A percentile compares a stretch with the other conserved stretches of the same genome.
phyloP scores from a whole-genome alignment of 306 rosid species.

The Mucuna pruriens region DNA sequence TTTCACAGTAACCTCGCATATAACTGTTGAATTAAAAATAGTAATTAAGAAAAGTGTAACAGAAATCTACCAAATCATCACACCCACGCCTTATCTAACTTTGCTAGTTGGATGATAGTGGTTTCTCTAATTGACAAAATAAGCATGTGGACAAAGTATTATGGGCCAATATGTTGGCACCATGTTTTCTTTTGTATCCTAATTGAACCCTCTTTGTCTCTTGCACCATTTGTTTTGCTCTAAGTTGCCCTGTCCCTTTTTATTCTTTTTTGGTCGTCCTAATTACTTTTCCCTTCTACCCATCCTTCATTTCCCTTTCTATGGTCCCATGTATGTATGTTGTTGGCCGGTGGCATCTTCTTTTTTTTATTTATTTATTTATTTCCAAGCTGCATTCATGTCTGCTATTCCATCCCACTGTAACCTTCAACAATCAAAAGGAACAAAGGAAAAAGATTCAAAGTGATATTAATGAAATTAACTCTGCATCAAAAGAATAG shows the following conservation, averaged over 20 bases:
- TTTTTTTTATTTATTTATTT: constrained; percentile 28
- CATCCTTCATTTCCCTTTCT: constrained; percentile 19
- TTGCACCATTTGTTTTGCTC: constrained; percentile 44
- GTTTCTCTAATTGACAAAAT: constrained; percentile 45
- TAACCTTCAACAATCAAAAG: constrained; percentile 31
- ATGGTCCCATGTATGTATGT: constrained; percentile 33
- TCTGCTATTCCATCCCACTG: constrained; percentile 37
- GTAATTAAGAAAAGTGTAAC: background rate
- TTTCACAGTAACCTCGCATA: constrained; percentile 12
- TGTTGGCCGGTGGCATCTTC: constrained; percentile 50
- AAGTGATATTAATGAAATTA: constrained; percentile 1
- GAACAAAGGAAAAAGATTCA: constrained; percentile 36
- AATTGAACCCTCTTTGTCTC: constrained; percentile 53
- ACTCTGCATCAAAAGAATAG: constrained; percentile 36
- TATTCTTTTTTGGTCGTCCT: constrained; percentile 19
- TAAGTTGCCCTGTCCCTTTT: constrained; percentile 18
- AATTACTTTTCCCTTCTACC: constrained; percentile 15
- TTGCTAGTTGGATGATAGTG: constrained; percentile 45
- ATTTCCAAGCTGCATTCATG: constrained; percentile 32
- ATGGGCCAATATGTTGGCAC: constrained; percentile 66
- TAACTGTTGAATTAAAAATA: constrained; percentile 30
- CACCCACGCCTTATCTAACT: constrained; percentile 39
- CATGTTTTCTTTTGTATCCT: constrained; percentile 49
- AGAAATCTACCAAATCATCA: constrained; percentile 31
- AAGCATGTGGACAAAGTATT: constrained; percentile 43